A percentile compares a stretch with the other conserved stretches of the same genome.
Evolutionary conservation across 1,139 yeast genomes (phyloP).

Genomic region (Saccharomyces hybrid): DNA sequence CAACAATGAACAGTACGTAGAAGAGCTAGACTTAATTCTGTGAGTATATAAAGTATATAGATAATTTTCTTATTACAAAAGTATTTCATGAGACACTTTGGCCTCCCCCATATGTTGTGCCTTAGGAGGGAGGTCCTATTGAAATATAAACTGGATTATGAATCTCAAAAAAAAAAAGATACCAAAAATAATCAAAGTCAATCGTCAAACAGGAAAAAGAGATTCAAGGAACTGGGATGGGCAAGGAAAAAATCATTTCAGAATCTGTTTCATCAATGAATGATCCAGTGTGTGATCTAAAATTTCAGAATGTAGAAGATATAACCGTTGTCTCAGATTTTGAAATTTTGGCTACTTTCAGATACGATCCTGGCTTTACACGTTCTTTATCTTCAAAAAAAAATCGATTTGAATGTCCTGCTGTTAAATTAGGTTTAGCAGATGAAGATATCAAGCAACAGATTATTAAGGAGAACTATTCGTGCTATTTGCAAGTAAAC

Average conservation of each 20-base stretch:
- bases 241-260: neutral
- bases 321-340: constrained; percentile 32
- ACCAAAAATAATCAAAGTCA: neutral
- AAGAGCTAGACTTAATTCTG: constrained; percentile 37
- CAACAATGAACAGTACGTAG: constrained; percentile 25
- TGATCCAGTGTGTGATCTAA: neutral
- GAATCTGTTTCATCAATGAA: neutral
- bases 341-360: constrained; percentile 56
- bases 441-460: neutral
- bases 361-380: constrained; percentile 57
- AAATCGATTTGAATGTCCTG: neutral
- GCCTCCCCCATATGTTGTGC: neutral
- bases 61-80: neutral
- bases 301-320: neutral
- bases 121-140: neutral
- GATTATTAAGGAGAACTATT: neutral
- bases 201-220: neutral
- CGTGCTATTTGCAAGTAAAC: neutral
- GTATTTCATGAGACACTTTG: neutral
- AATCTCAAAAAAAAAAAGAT: neutral
- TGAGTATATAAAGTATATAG: constrained; percentile 8
- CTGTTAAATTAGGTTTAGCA: neutral
- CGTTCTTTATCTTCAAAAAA: constrained; percentile 4
- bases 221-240: neutral
- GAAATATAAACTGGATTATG: neutral